These are phyloP conservation scores for Geoglossum glabrum DNA, from an alignment of 495 filamentous ascomycete genomes.

Conservation along the genomic window DNA sequence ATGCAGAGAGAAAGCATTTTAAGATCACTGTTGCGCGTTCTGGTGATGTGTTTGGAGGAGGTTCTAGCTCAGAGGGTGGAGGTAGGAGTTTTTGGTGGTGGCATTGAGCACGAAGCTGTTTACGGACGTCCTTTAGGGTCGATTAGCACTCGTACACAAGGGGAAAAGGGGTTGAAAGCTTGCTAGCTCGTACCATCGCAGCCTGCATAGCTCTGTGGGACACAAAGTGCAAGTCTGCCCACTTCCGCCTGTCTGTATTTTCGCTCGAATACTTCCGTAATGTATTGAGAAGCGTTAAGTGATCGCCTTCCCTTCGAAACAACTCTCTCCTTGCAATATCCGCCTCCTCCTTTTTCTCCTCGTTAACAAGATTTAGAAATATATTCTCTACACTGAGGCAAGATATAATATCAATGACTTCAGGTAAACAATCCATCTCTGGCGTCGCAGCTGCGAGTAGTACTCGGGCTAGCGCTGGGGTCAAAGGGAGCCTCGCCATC, in stretches of 20 bases:
- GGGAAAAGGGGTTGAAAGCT: slow-evolving; percentile 10
- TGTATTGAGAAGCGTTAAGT: slow-evolving; percentile 66
- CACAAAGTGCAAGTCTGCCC: slow-evolving; percentile 61
- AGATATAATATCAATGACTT: slow-evolving; percentile 82
- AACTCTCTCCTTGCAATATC: slow-evolving; percentile 54
- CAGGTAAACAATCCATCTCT: slow-evolving; percentile 47
- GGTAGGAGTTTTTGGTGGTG: slow-evolving; percentile 22
- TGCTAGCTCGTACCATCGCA: slow-evolving; percentile 32
- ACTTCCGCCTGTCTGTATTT: slow-evolving; percentile 47
- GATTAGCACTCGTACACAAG: neutral
- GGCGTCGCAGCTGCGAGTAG: slow-evolving; percentile 58
- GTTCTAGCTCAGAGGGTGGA: slow-evolving; percentile 3
- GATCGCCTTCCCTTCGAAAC: slow-evolving; percentile 66
- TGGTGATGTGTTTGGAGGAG: slow-evolving; percentile 12
- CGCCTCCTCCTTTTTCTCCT: slow-evolving; percentile 62
- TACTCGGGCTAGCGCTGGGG: slow-evolving; percentile 62
- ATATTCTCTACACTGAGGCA: slow-evolving; percentile 77
- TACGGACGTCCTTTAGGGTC: slow-evolving; percentile 49
- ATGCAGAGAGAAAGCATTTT: slow-evolving; percentile 65
- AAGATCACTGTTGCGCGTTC: slow-evolving; percentile 38
- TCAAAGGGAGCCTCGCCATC: slow-evolving; percentile 66
- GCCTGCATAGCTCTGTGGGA: slow-evolving; percentile 67
- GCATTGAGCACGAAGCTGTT: slow-evolving; percentile 58
- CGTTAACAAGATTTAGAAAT: slow-evolving; percentile 58
- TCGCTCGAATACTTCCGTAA: slow-evolving; percentile 67